phyloP scores from a whole-genome alignment of 352 stramenopile species.

The Phytophthora pseudosyringae region DNA sequence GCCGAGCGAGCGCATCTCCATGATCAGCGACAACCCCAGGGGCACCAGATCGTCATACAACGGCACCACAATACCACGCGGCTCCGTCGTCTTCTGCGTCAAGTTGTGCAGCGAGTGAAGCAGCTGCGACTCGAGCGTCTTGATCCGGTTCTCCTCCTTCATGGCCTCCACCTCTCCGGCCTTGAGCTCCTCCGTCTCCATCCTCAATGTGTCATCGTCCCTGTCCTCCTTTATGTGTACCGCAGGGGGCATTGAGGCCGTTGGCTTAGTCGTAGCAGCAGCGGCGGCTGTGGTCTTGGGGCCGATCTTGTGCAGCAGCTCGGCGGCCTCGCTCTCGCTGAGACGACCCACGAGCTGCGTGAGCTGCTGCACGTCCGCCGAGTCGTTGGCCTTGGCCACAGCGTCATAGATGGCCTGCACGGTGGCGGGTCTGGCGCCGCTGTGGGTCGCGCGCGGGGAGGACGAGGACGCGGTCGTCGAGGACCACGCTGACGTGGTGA shows the following conservation, averaged over 20 bases:
- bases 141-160: conserved; percentile 20
- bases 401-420: conserved; percentile 31
- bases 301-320: conserved; percentile 29
- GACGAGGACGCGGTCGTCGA: conserved; percentile 1
- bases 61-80: conserved; percentile 48
- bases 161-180: conserved; percentile 17
- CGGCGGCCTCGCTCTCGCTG: conserved; percentile 30
- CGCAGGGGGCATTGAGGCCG: background rate
- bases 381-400: conserved; percentile 28
- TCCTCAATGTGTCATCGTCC: conserved; percentile 28
- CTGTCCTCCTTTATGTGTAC: background rate
- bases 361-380: conserved; percentile 25
- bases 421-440: conserved; percentile 16
- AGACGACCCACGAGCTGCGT: conserved; percentile 33
- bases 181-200: conserved; percentile 36
- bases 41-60: conserved; percentile 45
- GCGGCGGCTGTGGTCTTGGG: conserved; percentile 1
- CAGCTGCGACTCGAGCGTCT: conserved; percentile 35
- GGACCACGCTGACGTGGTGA: conserved; percentile 15
- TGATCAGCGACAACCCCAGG: conserved; percentile 45
- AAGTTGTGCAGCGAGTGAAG: conserved; percentile 31
- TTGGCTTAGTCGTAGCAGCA: conserved; percentile 2
- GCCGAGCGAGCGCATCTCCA: conserved; percentile 44
- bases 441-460: conserved; percentile 4
- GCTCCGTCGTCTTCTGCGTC: conserved; percentile 20